Evolutionary conservation across 768 basidiomycete genomes (phyloP).

Genomic region (Lactifluus echinatus): DNA sequence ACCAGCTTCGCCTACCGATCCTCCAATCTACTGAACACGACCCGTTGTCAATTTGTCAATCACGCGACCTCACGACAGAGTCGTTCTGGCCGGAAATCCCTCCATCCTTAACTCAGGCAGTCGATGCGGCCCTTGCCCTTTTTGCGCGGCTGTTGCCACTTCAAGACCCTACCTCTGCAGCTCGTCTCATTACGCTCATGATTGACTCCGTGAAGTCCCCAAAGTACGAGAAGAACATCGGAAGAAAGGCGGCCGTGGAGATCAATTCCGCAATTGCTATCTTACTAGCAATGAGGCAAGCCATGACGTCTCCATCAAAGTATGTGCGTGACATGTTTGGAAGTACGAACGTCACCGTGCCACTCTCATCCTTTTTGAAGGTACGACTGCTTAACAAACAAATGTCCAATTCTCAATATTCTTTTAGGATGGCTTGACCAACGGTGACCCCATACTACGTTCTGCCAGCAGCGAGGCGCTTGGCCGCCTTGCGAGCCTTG

Average conservation of each 20-base stretch:
- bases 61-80: slow-evolving; percentile 30
- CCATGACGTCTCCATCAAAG: slow-evolving; percentile 42
- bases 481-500: slow-evolving; percentile 76
- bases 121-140: slow-evolving; percentile 83
- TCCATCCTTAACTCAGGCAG: slow-evolving; percentile 71
- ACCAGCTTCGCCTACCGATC: slow-evolving; percentile 65
- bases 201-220: slow-evolving; percentile 60
- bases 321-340: slow-evolving; percentile 63
- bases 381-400: slow-evolving; percentile 31
- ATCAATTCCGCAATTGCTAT: slow-evolving; percentile 76
- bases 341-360: slow-evolving; percentile 47
- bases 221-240: slow-evolving; percentile 80
- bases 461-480: slow-evolving; percentile 80
- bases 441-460: slow-evolving; percentile 70
- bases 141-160: slow-evolving; percentile 72
- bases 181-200: slow-evolving; percentile 48
- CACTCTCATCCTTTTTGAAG: slow-evolving; percentile 69
- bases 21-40: slow-evolving; percentile 85
- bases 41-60: slow-evolving; percentile 58
- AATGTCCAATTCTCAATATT: background rate
- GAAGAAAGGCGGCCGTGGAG: slow-evolving; percentile 74
- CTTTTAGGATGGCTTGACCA: slow-evolving; percentile 64
- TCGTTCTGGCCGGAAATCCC: slow-evolving; percentile 54
- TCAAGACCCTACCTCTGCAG: slow-evolving; percentile 57
- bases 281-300: slow-evolving; percentile 55